phyloP scores from a whole-genome alignment of 108 stramenopile species.

The Skeletonema marinoi region DNA sequence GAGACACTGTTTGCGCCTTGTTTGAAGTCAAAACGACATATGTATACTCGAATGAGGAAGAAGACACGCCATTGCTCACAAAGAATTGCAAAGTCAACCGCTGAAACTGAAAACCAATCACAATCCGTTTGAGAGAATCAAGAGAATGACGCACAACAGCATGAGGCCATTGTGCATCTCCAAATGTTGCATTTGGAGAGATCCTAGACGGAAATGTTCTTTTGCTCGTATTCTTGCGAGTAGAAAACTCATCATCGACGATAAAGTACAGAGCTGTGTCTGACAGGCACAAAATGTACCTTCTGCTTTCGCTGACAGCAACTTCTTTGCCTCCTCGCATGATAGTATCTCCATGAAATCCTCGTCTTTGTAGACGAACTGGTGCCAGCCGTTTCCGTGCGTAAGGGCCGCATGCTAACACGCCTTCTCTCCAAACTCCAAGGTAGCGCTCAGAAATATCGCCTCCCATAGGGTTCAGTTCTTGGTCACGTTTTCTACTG shows the following conservation, averaged over 20 bases:
- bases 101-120: constrained; percentile 89
- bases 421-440: constrained; percentile 74
- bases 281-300: constrained; percentile 68
- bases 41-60: constrained; percentile 55
- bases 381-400: constrained; percentile 63
- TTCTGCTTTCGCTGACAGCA: constrained; percentile 64
- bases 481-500: constrained; percentile 14
- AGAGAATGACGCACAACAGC: constrained; percentile 72
- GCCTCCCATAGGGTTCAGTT: constrained; percentile 2
- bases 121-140: constrained; percentile 57
- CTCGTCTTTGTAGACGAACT: constrained; percentile 47
- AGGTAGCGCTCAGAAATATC: constrained; percentile 59
- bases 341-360: constrained; percentile 79
- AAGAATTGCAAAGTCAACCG: constrained; percentile 71
- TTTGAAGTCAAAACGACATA: constrained; percentile 77
- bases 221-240: constrained; percentile 32
- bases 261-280: constrained; percentile 71
- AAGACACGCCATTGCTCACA: constrained; percentile 36
- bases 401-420: constrained; percentile 77
- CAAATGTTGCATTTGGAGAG: constrained; percentile 55
- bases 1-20: constrained; percentile 62
- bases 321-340: constrained; percentile 38
- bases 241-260: constrained; percentile 56
- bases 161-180: constrained; percentile 78
- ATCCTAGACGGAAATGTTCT: constrained; percentile 70